Evolutionary conservation across 306 rosid species (phyloP), one percentile per base, ranked within the genome.

Genomic region (Fragaria vesca): DNA sequence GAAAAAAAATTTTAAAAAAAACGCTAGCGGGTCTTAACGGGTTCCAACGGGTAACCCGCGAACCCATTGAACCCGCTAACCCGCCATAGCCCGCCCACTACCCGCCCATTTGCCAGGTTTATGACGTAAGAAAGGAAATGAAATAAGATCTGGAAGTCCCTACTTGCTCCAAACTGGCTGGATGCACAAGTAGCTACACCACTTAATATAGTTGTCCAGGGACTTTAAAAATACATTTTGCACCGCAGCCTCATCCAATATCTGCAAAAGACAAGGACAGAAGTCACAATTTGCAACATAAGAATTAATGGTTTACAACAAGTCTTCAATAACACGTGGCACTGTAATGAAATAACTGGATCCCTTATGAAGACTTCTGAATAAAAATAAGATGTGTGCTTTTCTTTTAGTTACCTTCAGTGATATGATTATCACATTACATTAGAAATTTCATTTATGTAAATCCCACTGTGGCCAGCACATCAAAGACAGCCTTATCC

Each of bases 101-200:
- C n/a, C n/a, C n/a, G n/a, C n/a, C n/a, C n/a, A n/a, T n/a, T n/a
- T n/a, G n/a, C n/a, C n/a, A n/a, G n/a, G n/a, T n/a, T n/a, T n/a
- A n/a, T n/a, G n/a, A n/a, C 6, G 46, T 36, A 5, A 28, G 28
- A 75, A 79, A 43, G 45, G 57, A 65, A 30, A 12, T 30, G 38
- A 40, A n/a, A 58, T 60, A 21, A 58, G 60, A 21, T 72, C 67
- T 66, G 26, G 60, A 71, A 61, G 71, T 58, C 61, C 81, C 48
- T 85, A 94, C 98, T 85, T 89, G 97, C 92, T 92, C 95, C 97
- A 94, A 81, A 90, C 92, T 65, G 97, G 91, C 80, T 86, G 97
- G 85, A 94, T 92, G 85, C 90, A 76, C 85, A 94, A 85, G 81
- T 94, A 92, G 74, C 70, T 66, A 72, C 97, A 90, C 98, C 98